phyloP scores from a whole-genome alignment of 805 yeast genomes.

The Ogataea dorogensis region DNA sequence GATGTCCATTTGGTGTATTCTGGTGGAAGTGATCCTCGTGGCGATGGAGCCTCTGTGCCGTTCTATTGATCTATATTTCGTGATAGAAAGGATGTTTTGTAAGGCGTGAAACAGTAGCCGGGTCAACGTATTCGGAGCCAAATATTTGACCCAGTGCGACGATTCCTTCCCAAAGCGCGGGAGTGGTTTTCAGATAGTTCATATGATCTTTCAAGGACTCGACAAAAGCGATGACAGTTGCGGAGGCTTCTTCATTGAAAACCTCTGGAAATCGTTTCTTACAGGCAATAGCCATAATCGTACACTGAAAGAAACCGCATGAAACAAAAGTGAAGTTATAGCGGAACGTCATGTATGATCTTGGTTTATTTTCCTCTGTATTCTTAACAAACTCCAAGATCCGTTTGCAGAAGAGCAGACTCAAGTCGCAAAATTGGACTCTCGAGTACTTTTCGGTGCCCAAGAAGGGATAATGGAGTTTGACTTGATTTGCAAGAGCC shows the following conservation, averaged over 20 bases:
- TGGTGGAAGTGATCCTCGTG: conserved; percentile 78
- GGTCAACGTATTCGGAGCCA: too few species aligned
- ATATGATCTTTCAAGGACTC: too few species aligned
- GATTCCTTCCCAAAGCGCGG: too few species aligned
- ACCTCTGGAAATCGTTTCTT: background rate
- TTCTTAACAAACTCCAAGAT: conserved; percentile 6
- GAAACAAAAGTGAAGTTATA: conserved; percentile 10
- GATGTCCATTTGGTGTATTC: conserved; percentile 44
- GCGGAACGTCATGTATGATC: conserved; percentile 2
- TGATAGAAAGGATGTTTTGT: too few species aligned
- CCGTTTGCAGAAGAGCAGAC: conserved; percentile 3
- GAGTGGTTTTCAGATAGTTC: too few species aligned
- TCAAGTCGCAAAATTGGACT: conserved; percentile 8
- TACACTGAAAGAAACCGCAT: conserved; percentile 10
- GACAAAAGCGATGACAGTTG: too few species aligned
- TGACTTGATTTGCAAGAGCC: conserved; percentile 10
- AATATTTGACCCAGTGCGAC: too few species aligned
- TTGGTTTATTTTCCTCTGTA: background rate
- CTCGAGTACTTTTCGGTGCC: conserved; percentile 4
- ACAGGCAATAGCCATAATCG: conserved; percentile 8
- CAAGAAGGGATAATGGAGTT: conserved; percentile 15
- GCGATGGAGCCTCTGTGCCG: conserved; percentile 1
- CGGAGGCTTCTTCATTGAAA: too few species aligned
- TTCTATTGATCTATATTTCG: background rate
- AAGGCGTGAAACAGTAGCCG: too few species aligned